Base-by-base conservation (phyloP, 2,329 filamentous ascomycete species). In the Colletotrichum viniferum region DNA sequence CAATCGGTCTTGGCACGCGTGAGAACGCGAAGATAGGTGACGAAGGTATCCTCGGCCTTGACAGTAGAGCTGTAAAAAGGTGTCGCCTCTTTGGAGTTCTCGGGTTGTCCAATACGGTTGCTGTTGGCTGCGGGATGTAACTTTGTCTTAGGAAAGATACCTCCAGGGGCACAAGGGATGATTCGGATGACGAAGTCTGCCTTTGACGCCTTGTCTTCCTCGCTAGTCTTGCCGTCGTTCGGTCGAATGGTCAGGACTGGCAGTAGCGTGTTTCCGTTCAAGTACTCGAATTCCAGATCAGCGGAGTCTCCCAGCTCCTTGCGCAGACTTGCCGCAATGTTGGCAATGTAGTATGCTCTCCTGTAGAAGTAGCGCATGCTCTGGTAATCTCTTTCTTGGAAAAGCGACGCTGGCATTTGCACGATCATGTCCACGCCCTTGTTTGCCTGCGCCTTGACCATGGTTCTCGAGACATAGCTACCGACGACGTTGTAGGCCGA, bases 321-420 rank as follows among this genome's bases (percentile, higher is more conserved):
- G 77, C 92, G 91, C 68, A 98, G 86, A 6, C 90, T 92, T 34
- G 91, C 92, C 16, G 95, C 92, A 71, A 98, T 87, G 78, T 94
- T 95, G 38, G 96, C 95, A 66, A 98, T 87, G 81, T 97, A 98
- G 84, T 96, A 98, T 14, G 97, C 94, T 77, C 96, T 90, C 81
- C 98, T 97, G 86, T 98, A 96, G 82, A 98, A 98, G 85, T 98
- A 98, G 76, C 97, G 92, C 87, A 97, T 90, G 83, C 98, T 96
- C 65, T 96, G 89, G 82, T 96, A 98, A 84, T 99, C 97, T 85
- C 98, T 98, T 60, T 97, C 95, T 81, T 98, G 95, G 80, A 98
- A 96, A 14, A 98, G 85, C 1, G 90, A 86, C 73, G 87, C 84
- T 7, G 97, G 96, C 92, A 99, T 97, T 63, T 94, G 94, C 18